These are phyloP conservation scores for Mycena albidolilacea DNA, from an alignment of 768 basidiomycete genomes.

Conservation along the genomic window DNA sequence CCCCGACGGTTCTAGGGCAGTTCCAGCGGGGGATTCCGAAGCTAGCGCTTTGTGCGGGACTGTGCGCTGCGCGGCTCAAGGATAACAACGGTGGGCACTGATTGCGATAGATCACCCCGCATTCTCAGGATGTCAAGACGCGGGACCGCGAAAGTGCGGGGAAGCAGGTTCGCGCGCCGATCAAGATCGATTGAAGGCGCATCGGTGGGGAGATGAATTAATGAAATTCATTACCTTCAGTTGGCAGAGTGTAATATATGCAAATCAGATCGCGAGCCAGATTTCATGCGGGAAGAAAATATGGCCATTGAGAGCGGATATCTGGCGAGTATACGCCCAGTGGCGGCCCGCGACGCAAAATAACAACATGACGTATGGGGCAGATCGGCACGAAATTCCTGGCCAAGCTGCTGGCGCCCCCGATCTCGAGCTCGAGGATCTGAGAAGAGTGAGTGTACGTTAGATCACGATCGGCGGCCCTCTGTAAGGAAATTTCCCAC, in stretches of 20 bases:
- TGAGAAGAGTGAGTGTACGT: constrained; percentile 13
- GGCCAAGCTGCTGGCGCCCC: constrained; percentile 3
- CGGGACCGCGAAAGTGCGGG: constrained; percentile 18
- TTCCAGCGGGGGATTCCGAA: not conserved
- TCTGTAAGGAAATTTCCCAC: constrained; percentile 18
- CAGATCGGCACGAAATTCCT: not conserved
- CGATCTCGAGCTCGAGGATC: constrained; percentile 5
- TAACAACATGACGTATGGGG: not conserved
- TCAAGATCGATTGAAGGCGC: constrained; percentile 25
- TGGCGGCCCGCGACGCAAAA: not conserved
- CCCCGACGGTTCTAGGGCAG: too few species aligned
- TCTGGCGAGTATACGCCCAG: not conserved
- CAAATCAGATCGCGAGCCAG: not conserved
- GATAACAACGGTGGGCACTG: not conserved
- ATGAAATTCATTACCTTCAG: not conserved
- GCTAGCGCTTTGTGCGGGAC: not conserved
- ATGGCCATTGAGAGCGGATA: too few species aligned
- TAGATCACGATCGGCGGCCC: constrained; percentile 23
- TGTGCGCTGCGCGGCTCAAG: not conserved
- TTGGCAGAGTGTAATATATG: too few species aligned
- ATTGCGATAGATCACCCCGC: constrained; percentile 12
- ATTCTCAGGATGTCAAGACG: constrained; percentile 13
- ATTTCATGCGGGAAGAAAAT: too few species aligned
- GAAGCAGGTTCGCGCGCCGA: constrained; percentile 14
- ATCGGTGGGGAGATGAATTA: not conserved